phyloP scores from a whole-genome alignment of 106 monocot genomes.

The Alisma plantagoaquatica region DNA sequence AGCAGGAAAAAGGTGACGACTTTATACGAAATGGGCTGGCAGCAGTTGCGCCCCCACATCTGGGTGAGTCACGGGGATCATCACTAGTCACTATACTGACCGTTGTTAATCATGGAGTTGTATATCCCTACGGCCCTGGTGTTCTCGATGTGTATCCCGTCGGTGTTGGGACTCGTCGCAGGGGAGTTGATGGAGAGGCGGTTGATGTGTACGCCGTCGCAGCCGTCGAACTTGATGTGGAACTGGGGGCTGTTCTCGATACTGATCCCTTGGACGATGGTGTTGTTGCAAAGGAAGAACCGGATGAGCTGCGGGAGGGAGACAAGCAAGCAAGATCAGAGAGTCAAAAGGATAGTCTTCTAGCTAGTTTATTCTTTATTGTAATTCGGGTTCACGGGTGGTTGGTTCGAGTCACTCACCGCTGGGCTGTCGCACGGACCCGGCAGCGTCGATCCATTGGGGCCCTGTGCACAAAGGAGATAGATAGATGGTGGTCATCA shows the following conservation, averaged over 20 bases:
- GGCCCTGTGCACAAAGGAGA: constrained; percentile 42
- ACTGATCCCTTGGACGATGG: constrained; percentile 40
- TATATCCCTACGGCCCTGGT: constrained; percentile 73
- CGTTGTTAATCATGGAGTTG: constrained; percentile 76
- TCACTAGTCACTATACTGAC: constrained; percentile 13
- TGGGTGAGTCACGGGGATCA: too few species aligned
- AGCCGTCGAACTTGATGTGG: constrained; percentile 85
- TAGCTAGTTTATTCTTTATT: not conserved
- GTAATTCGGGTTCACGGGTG: too few species aligned
- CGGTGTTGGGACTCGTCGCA: constrained; percentile 84
- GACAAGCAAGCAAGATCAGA: not conserved
- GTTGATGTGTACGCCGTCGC: constrained; percentile 72
- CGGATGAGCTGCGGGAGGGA: constrained; percentile 52
- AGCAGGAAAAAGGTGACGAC: too few species aligned
- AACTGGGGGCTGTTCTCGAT: constrained; percentile 97
- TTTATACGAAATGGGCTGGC: too few species aligned
- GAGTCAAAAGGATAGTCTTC: not conserved
- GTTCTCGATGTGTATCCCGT: constrained; percentile 84
- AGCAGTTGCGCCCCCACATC: too few species aligned
- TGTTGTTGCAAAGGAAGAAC: constrained; percentile 78
- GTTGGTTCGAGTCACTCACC: constrained; percentile 26
- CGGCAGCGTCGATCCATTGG: constrained; percentile 75
- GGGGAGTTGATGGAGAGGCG: constrained; percentile 72
- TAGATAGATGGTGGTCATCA: not conserved
- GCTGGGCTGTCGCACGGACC: constrained; percentile 95